Evolutionary conservation across 1,284 basidiomycete species (phyloP).

Genomic region (Violaceomyces palustris): DNA sequence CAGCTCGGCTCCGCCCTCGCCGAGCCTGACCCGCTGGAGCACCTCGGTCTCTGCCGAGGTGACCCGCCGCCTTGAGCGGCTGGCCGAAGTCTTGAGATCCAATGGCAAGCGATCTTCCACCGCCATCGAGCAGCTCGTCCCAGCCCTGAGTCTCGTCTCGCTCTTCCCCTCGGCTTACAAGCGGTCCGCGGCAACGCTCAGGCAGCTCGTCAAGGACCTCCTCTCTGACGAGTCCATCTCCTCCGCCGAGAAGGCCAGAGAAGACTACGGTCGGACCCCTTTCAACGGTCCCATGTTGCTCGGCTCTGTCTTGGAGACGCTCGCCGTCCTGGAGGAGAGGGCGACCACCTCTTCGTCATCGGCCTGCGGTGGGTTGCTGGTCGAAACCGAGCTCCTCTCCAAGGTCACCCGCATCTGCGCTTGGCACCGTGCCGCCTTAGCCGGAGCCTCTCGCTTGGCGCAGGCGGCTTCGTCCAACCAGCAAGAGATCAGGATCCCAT

Average conservation of each 20-base stretch:
- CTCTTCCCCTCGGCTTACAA: slow-evolving; percentile 3
- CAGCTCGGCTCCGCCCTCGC: slow-evolving; percentile 12
- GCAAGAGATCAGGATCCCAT: slow-evolving; percentile 7
- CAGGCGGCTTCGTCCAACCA: not conserved
- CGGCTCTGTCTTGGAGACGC: slow-evolving; percentile 16
- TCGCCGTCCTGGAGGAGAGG: slow-evolving; percentile 19
- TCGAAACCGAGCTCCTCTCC: slow-evolving; percentile 7
- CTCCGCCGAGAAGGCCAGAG: slow-evolving; percentile 4
- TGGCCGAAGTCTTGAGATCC: slow-evolving; percentile 13
- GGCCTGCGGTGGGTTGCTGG: too few species aligned
- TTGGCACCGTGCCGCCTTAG: slow-evolving; percentile 18
- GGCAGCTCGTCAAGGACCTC: slow-evolving; percentile 11
- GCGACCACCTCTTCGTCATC: too few species aligned
- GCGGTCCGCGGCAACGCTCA: slow-evolving; percentile 6
- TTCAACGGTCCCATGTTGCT: slow-evolving; percentile 20
- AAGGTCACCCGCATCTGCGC: slow-evolving; percentile 14
- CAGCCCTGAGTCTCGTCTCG: slow-evolving; percentile 19
- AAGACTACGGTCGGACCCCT: slow-evolving; percentile 14
- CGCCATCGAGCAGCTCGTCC: slow-evolving; percentile 15
- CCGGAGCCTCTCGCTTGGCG: slow-evolving; percentile 3
- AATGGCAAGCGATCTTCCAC: slow-evolving; percentile 1
- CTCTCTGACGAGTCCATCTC: slow-evolving; percentile 9
- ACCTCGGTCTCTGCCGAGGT: slow-evolving; percentile 22
- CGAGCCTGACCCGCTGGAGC: slow-evolving; percentile 22
- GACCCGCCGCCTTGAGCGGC: slow-evolving; percentile 8